Conservation (phyloP, 2,329 filamentous ascomycete genomes). For the Aspergillus sp. region DNA sequence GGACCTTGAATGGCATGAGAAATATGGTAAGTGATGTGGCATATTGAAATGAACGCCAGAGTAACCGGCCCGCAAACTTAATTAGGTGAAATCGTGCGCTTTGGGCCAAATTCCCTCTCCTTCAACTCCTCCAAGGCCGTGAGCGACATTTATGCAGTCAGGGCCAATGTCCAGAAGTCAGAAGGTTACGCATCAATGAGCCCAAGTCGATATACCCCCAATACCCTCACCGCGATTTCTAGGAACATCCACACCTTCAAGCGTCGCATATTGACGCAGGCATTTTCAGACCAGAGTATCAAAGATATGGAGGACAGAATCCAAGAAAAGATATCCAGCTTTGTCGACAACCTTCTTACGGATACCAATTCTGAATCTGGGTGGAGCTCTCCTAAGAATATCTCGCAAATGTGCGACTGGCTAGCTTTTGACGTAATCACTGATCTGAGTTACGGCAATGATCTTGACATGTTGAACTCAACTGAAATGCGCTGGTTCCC, state of each 20-base stretch:
- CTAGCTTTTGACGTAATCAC: slow-evolving; percentile 7
- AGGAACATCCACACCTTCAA: not conserved
- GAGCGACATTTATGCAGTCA: not conserved
- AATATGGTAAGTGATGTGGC: no score
- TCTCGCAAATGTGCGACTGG: not conserved
- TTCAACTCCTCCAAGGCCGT: not conserved
- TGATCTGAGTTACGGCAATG: slow-evolving; percentile 3
- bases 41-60: no score
- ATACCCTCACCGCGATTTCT: not conserved
- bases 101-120: not conserved
- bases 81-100: slow-evolving; percentile 1
- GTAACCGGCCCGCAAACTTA: no score
- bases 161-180: slow-evolving; percentile 6
- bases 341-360: not conserved
- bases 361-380: not conserved
- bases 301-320: not conserved
- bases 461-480: slow-evolving; percentile 1
- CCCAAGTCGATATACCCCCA: slow-evolving; percentile 1
- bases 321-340: not conserved
- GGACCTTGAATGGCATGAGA: no score
- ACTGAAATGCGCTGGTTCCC: not conserved
- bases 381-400: not conserved
- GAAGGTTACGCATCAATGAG: not conserved
- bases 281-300: not conserved
- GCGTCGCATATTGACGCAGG: slow-evolving; percentile 2